Evolutionary conservation across 345 rosid genomes (phyloP), one percentile per base, ranked within the genome.

Genomic region (Ceriops tagal): DNA sequence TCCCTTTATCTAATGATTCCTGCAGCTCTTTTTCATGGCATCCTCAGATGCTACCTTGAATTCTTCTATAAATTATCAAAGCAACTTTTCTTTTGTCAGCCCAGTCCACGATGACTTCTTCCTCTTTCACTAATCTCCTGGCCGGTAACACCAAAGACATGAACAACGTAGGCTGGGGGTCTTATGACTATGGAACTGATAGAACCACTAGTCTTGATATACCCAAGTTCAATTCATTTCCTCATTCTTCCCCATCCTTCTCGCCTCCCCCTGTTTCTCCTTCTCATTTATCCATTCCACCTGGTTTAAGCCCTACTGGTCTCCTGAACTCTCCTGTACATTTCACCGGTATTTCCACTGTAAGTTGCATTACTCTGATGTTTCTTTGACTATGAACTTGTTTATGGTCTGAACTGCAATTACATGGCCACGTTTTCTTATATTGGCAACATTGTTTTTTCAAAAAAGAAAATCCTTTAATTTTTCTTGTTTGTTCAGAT

Each of bases 91-190:
- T 57, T 62, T 66, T 66, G 61, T 53, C 64, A 6, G 47, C 60
- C 28, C 81, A 62, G 21, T 65, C 16, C 47, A 1, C 56, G 72
- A 83, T 83, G 89, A 82, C 74, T 60, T 51, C 61, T 47, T 51
- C 66, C 37, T 71, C 84, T 65, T 78, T 81, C 68, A 69, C 69
- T 61, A 73, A 68, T 75, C 75, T 73, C 56, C 62, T 61, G 43
- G 31, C 67, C 6, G 1, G 60, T 43, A 72, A 26, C 55, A 43
- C 13, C 64, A 69, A 69, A 24, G 62, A 72, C 13, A 87, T 78
- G 79, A 84, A 80, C 46, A 73, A 53, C 62, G 53, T 60, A 30
- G 73, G 75, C 76, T 80, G 80, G 61, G 80, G 76, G 39, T 51
- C 67, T 24, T 57, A 31, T 52, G 72, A 68, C 1, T 58, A 59